These are phyloP conservation scores for Zancudomyces culisetae DNA, from an alignment of 371 early-diverging fungal genomes.

Conservation along the genomic window DNA sequence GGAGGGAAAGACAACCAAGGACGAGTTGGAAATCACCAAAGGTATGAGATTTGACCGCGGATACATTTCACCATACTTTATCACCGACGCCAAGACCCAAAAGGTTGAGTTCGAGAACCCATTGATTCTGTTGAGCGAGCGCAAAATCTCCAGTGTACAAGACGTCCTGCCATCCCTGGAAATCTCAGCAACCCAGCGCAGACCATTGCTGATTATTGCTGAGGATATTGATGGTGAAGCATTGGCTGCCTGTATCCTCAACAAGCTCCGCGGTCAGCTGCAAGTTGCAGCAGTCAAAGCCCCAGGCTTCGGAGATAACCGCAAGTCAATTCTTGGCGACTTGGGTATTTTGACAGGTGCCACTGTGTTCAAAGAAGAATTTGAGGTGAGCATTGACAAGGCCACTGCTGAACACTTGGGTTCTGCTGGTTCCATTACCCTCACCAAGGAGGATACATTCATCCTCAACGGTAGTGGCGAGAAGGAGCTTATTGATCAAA, in stretches of 20 bases:
- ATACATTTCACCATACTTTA: constrained; percentile 96
- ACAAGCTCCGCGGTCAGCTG: constrained; percentile 95
- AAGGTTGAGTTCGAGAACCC: constrained; percentile 98
- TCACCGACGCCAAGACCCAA: constrained; percentile 90
- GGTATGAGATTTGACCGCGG: constrained; percentile 98
- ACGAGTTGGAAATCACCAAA: constrained; percentile 93
- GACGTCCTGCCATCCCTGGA: constrained; percentile 92
- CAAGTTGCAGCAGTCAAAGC: constrained; percentile 94
- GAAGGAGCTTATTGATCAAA: constrained; percentile 68
- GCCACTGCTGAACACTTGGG: constrained; percentile 81
- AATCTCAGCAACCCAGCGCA: constrained; percentile 78
- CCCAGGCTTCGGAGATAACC: constrained; percentile 97
- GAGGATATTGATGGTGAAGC: constrained; percentile 98
- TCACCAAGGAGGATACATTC: constrained; percentile 96
- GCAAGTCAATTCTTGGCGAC: constrained; percentile 92
- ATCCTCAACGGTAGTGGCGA: constrained; percentile 85
- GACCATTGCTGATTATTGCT: constrained; percentile 89
- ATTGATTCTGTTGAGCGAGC: constrained; percentile 81
- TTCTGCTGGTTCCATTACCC: constrained; percentile 62
- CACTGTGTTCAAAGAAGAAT: constrained; percentile 87
- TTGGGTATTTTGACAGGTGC: constrained; percentile 86
- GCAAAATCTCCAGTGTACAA: constrained; percentile 86
- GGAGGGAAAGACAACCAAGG: constrained; percentile 94
- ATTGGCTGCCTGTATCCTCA: constrained; percentile 91
- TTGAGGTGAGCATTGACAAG: constrained; percentile 87